Percentiles rank a stretch among this genome's conserved stretches.
Conservation (phyloP, 2,329 filamentous ascomycete genomes). For the Albophoma yamanashiensis region DNA sequence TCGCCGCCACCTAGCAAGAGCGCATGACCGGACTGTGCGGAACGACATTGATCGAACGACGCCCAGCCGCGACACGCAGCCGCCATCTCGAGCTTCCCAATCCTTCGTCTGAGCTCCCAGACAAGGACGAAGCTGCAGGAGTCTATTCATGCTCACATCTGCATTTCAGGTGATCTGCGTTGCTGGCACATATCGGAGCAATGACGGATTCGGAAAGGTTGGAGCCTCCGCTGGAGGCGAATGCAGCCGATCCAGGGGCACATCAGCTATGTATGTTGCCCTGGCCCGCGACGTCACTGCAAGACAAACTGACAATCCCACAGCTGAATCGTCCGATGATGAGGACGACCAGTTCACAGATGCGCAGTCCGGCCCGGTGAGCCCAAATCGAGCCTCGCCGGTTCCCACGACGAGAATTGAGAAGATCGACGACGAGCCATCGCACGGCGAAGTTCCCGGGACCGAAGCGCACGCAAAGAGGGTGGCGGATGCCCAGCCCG, state of each 20-base stretch:
- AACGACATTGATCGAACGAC: not conserved
- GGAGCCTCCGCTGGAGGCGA: conserved; percentile 19
- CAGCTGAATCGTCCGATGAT: conserved; percentile 47
- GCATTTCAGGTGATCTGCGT: not conserved
- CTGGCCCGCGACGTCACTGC: not conserved
- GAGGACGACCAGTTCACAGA: conserved; percentile 58
- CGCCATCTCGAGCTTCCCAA: not conserved
- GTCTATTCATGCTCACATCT: not conserved
- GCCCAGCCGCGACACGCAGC: not conserved
- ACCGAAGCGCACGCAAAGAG: conserved; percentile 46
- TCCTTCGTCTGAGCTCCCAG: not conserved
- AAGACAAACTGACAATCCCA: conserved; percentile 12
- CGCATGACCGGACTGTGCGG: not conserved
- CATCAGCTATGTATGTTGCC: conserved; percentile 42
- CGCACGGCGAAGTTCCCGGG: conserved; percentile 51
- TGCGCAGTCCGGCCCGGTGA: conserved; percentile 43
- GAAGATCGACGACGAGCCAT: conserved; percentile 38
- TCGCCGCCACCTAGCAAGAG: not conserved
- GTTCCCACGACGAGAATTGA: conserved; percentile 50
- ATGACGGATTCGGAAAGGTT: conserved; percentile 21
- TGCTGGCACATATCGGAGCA: not conserved
- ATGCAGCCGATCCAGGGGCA: conserved; percentile 43
- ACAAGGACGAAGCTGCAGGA: not conserved
- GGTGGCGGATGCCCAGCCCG: conserved; percentile 46
- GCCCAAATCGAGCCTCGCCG: conserved; percentile 33